Evolutionary conservation across 108 stramenopile species (phyloP).

Genomic region (Pelagomonas calceolata): DNA sequence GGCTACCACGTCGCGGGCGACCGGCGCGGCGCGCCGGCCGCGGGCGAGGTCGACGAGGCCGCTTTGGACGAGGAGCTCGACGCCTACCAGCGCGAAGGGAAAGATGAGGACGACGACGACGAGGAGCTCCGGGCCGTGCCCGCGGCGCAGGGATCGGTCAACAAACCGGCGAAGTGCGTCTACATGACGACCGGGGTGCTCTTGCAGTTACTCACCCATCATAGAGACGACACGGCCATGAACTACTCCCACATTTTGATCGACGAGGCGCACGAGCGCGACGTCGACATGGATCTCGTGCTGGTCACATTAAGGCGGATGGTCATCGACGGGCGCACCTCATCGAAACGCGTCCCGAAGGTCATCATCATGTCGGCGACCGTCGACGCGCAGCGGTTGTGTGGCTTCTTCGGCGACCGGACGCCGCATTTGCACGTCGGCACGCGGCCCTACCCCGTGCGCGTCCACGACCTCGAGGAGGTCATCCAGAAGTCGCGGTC

Average conservation of each 20-base stretch:
- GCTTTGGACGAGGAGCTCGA: too few relatives aligned
- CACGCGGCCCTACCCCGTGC: background rate
- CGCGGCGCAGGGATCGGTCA: too few relatives aligned
- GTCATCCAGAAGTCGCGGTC: background rate
- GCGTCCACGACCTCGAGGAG: background rate
- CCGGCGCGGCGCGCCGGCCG: constrained; percentile 4
- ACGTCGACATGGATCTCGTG: constrained; percentile 12
- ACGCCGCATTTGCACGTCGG: background rate
- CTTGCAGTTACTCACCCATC: background rate
- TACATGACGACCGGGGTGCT: background rate
- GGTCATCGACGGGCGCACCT: background rate
- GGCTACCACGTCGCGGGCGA: constrained; percentile 32
- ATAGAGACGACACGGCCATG: background rate
- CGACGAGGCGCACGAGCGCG: constrained; percentile 21
- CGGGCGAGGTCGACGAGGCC: too few relatives aligned
- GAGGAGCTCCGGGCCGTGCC: too few relatives aligned
- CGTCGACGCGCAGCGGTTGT: constrained; percentile 65
- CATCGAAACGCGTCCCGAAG: background rate
- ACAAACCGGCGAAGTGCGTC: background rate
- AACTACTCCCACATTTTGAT: constrained; percentile 11
- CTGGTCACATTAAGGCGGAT: constrained; percentile 5
- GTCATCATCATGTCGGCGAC: constrained; percentile 95
- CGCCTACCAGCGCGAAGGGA: too few relatives aligned
- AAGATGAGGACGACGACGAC: background rate
- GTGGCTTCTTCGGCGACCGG: background rate